A percentile compares a stretch with the other conserved stretches of the same genome.
Evolutionary conservation across 2,329 filamentous ascomycete species (phyloP).

Genomic region (Ascochyta fabae): DNA sequence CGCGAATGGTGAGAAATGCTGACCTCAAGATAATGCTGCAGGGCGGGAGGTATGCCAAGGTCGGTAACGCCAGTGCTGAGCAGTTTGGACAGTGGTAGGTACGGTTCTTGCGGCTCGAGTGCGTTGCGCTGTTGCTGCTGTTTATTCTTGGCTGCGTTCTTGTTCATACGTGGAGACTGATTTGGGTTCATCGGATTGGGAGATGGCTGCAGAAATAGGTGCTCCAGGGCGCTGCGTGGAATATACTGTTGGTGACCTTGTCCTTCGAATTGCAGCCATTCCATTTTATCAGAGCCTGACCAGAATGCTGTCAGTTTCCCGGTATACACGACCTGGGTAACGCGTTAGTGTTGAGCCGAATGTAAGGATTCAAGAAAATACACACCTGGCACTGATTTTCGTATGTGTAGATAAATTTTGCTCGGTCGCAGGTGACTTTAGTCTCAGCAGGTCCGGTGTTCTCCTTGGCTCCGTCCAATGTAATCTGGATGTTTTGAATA

Average conservation of each 20-base stretch:
- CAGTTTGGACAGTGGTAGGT: conserved; percentile 54
- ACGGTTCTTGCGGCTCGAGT: conserved; percentile 45
- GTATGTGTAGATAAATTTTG: conserved; percentile 89
- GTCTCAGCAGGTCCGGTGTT: conserved; percentile 67
- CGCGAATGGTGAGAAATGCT: conserved; percentile 28
- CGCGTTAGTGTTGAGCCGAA: conserved; percentile 19
- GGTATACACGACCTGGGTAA: conserved; percentile 71
- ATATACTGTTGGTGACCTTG: conserved; percentile 82
- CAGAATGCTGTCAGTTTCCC: conserved; percentile 82
- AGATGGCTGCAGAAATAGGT: conserved; percentile 54
- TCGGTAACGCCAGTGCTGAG: conserved; percentile 56
- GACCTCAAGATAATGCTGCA: conserved; percentile 70
- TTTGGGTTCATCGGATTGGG: conserved; percentile 58
- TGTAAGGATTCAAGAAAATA: conserved; percentile 17
- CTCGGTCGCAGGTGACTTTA: conserved; percentile 76
- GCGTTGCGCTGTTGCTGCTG: conserved; percentile 42
- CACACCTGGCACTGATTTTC: conserved; percentile 80
- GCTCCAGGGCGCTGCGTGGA: conserved; percentile 66
- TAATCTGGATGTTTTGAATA: conserved; percentile 83
- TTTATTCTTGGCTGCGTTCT: conserved; percentile 61
- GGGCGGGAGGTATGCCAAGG: conserved; percentile 62
- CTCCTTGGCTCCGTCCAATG: conserved; percentile 73
- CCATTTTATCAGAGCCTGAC: conserved; percentile 77
- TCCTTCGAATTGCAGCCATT: conserved; percentile 82
- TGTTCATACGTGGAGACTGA: conserved; percentile 61